A percentile compares a stretch with the other conserved stretches of the same genome.
phyloP scores from a whole-genome alignment of 2,329 filamentous ascomycete species.

The Mycosphaerella sp. region DNA sequence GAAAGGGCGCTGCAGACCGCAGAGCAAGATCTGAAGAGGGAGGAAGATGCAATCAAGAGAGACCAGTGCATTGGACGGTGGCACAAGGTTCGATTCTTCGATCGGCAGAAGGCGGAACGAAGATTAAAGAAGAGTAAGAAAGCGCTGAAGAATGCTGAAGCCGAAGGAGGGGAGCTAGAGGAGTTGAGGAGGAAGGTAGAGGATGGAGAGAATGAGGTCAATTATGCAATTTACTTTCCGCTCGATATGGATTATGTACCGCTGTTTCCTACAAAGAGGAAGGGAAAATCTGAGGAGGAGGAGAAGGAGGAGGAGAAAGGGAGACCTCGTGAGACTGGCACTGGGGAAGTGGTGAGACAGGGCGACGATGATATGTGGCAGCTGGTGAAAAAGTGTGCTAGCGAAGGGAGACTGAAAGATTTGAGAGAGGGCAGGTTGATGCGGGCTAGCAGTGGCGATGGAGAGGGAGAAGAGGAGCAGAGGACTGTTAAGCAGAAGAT shows the following conservation, averaged over 20 bases:
- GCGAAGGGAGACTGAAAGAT: slow-evolving; percentile 49
- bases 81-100: slow-evolving; percentile 80
- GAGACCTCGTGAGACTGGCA: slow-evolving; percentile 34
- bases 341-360: slow-evolving; percentile 32
- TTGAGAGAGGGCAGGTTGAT: slow-evolving; percentile 49
- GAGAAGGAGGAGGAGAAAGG: slow-evolving; percentile 25
- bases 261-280: slow-evolving; percentile 39
- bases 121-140: slow-evolving; percentile 59
- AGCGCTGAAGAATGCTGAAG: slow-evolving; percentile 46
- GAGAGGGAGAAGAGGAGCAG: not conserved
- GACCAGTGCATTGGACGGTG: slow-evolving; percentile 69
- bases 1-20: slow-evolving; percentile 65
- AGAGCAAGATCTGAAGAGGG: slow-evolving; percentile 56
- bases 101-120: slow-evolving; percentile 67
- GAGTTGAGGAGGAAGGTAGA: slow-evolving; percentile 21
- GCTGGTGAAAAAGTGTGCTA: slow-evolving; percentile 58
- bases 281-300: slow-evolving; percentile 26
- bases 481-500: not conserved
- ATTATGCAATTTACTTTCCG: slow-evolving; percentile 68
- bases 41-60: slow-evolving; percentile 55
- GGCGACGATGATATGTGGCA: slow-evolving; percentile 59
- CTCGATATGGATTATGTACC: slow-evolving; percentile 63
- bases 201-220: slow-evolving; percentile 61
- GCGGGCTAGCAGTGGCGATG: not conserved
- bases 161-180: slow-evolving; percentile 21